Evolutionary conservation across 352 stramenopile species (phyloP), one percentile per base, ranked within the genome.

Genomic region (Phytopythium oedochilum): DNA sequence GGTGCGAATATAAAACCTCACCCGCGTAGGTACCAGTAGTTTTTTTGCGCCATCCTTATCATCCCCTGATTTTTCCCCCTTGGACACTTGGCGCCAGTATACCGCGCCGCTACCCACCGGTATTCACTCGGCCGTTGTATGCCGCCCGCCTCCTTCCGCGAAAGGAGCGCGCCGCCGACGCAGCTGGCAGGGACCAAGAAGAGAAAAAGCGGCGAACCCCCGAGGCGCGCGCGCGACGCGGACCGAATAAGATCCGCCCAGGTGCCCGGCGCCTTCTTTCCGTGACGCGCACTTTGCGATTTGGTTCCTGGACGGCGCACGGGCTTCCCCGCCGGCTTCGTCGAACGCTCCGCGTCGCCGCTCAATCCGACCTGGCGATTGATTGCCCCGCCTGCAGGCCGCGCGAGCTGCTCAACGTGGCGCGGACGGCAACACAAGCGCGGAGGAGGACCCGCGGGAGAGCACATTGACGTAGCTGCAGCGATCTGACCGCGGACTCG

Each of bases 131-230:
- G 10, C n/a, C 0, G 26, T 28, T 45, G 39, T 45, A 45, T 45
- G 11, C 26, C 38, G 29, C 40, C 40, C 53, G 63, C 64, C 60
- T 59, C 55, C 25, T 71, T 70, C 61, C 57, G 42, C 47, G 48
- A 73, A 75, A 70, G 55, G 48, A 50, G 55, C 61, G 5, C 8
- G 17, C 26, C 26, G 46, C 28, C 46, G 29, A 17, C 46, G 61
- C 73, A 73, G 62, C 58, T 63, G 62, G n/a, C n/a, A n/a, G n/a
- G n/a, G n/a, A n/a, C n/a, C 68, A 48, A 60, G 65, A 74, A 71
- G 59, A 39, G 54, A 60, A 53, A 48, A 32, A 39, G 44, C 44
- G 35, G 32, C 54, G 54, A 60, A 53, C 22, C 50, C 49, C 39
- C 48, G 20, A 35, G 61, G 63, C 66, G 55, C 49, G 32, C 56